phyloP scores from a whole-genome alignment of 164 flowering plant genomes.

The grape (Vitis vinifera) region ASM3070453v1 NC_081807.1:1451501-1452000 shows the following conservation, averaged over 20 bases:
- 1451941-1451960: neutral
- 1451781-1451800: neutral
- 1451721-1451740: constrained; percentile 56
- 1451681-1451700: constrained; percentile 86
- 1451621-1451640: constrained; percentile 68
- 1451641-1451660: constrained; percentile 77
- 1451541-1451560: constrained; percentile 74
- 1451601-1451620: constrained; percentile 83
- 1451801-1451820: constrained; percentile 4
- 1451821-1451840: constrained; percentile 11
- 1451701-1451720: constrained; percentile 88
- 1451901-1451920: constrained; percentile 32
- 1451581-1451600: constrained; percentile 72
- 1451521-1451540: constrained; percentile 68
- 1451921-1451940: neutral
- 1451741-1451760: constrained; percentile 58
- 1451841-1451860: constrained; percentile 42
- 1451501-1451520: constrained; percentile 85
- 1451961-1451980: neutral
- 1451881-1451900: constrained; percentile 52
- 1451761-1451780: constrained; percentile 49
- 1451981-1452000: neutral
- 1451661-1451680: constrained; percentile 66
- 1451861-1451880: constrained; percentile 36
- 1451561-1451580: constrained; percentile 77